Evolutionary conservation across 2,329 filamentous ascomycete species (phyloP), one percentile per base, ranked within the genome.

Genomic region (Pseudogymnoascus sp.): DNA sequence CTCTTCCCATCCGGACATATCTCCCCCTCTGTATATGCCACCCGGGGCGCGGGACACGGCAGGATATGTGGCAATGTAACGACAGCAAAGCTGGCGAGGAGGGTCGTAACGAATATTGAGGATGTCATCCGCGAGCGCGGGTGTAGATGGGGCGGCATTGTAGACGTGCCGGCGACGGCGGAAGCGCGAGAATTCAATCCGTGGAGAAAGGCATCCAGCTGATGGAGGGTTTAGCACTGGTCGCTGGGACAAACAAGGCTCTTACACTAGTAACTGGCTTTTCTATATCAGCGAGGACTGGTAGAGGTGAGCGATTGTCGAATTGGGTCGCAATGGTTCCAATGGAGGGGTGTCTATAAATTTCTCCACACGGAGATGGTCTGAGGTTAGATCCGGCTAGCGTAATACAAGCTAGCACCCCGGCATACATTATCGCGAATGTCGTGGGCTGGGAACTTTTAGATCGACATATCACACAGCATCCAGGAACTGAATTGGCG

Each of bases 71-170:
- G 94, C 45, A 96, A 79, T 28, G 84, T 90, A 59, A 99, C 94
- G 63, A 99, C 92, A 64, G 96, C 82, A 73, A 99, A 96, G 67
- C 89, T 94, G 30, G 91, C 85, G 63, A 89, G 80, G 59, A 97
- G 82, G 1, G 92, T 97, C n/a, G 88, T 90, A 57, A 90, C 91
- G 77, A 99, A 99, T 62, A 99, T 86, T 48, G 91, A 94, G 60
- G 89, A 92, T 67, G 94, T 99, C 77, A 90, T 89, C 68, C 90
- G 86, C 66, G 92, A 97, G 73, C 92, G 86, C 33, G 94, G 94
- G 74, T 99, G 94, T 39, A 99, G 85, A 75, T 92, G 78, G 38
- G 84, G 89, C 69, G 90, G 85, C 89, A 94, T 94, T 71, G 70
- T 75, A 67, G 33, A 19, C n/a, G 55, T 38, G 45, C 45, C 45